Conservation (phyloP, 2,329 filamentous ascomycete species). For the Fusarium napiforme region DNA sequence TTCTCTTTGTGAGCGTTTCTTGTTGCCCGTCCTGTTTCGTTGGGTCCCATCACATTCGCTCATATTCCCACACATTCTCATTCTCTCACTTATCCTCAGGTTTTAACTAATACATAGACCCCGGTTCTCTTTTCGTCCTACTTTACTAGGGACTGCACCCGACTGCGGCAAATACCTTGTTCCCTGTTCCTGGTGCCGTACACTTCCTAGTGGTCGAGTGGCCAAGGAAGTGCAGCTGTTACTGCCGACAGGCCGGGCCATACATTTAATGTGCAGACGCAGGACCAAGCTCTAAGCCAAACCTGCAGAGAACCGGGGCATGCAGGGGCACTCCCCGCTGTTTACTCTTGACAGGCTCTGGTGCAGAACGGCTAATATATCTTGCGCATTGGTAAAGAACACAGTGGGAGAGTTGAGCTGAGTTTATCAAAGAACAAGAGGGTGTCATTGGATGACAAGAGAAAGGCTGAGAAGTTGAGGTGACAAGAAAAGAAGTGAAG, state of each 20-base stretch:
- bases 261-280: constrained; percentile 32
- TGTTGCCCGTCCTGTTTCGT: constrained; percentile 23
- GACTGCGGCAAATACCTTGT: constrained; percentile 19
- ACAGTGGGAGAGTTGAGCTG: constrained; percentile 16
- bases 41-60: constrained; percentile 19
- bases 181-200: constrained; percentile 13
- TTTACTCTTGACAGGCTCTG: constrained; percentile 10
- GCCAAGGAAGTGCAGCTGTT: constrained; percentile 6
- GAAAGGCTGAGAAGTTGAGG: not conserved
- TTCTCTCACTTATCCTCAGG: not conserved
- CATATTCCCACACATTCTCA: not conserved
- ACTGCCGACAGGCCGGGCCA: constrained; percentile 26
- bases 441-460: not conserved
- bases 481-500: constrained; percentile 6
- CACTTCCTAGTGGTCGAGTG: constrained; percentile 23
- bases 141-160: constrained; percentile 8
- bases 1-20: constrained; percentile 29
- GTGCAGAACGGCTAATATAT: constrained; percentile 24
- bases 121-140: constrained; percentile 20
- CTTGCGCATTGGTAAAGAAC: constrained; percentile 19
- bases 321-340: constrained; percentile 34
- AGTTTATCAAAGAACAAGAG: constrained; percentile 4
- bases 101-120: constrained; percentile 12
- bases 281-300: constrained; percentile 39
- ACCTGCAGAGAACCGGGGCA: constrained; percentile 43